Evolutionary conservation across 2,329 filamentous ascomycete species (phyloP), one percentile per base, ranked within the genome.

Genomic region (Peltaster fructicola): DNA sequence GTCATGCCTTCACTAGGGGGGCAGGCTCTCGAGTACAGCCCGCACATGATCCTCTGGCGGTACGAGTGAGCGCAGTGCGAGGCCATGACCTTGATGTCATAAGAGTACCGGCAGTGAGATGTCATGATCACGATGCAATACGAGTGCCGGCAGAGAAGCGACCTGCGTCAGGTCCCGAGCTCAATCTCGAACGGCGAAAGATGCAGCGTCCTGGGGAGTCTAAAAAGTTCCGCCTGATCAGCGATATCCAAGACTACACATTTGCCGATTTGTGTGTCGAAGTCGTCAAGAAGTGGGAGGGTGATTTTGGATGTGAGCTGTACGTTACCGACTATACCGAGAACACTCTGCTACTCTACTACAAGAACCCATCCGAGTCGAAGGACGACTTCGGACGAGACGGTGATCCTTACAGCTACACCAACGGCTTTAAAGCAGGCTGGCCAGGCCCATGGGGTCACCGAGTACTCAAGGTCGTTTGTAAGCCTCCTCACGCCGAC

Each of bases 241-340:
- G 73, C 34, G 66, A 82, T 37, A 51, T 80, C 2, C 40, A 52
- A 3, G 51, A 61, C 1, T 47, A 49, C 8, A 55, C 39, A 0
- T 90, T 73, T 41, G 68, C 63, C 38, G 69, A 92, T 43, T 44
- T 90, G 2, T 55, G 79, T 10, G 81, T 66, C 2, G 65, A 84
- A 41, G 67, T 91, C 3, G 63, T 82, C 22, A 70, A 63, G 35
- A 53, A 61, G 1, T 66, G 51, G 8, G 45, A 39, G 6, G 12
- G 22, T 14, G 47, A 51, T 18, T 57, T 48, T 22, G 50, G 56
- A 14, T 50, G 65, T 8, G 66, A 68, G 4, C 35, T 92, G 0
- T 82, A 82, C 56, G 54, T 91, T 10, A 76, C 78, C 0, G 84
- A 93, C 48, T 92, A 84, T 47, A 90, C 81, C 0, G 53, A 66